Evolutionary conservation across 129 eudicot genomes (phyloP), one percentile per base, ranked within the genome.

Genomic region (Flaveria brownii): DNA sequence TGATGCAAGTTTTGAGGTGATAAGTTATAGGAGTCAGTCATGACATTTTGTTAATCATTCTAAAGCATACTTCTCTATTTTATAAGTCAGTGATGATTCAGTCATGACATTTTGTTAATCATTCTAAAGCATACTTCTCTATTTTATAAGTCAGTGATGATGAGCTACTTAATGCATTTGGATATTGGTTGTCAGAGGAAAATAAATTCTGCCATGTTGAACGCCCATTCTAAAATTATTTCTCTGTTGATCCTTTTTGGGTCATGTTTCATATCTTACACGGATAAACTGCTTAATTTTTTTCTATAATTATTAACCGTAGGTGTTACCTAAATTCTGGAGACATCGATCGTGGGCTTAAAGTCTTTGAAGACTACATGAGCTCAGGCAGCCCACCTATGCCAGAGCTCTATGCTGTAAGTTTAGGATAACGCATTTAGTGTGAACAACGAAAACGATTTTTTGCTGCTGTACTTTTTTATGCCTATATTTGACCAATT

Each of bases 281-380:
- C 12, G 36, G 63, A 46, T 59, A 22, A 69, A 68, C 14, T 42
- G 70, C 23, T 45, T 36, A 42, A 17, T 68, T 41, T 36, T 62
- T 22, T 70, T 68, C 20, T 70, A 9, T 45, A 16, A 80, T 65
- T 42, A 17, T 78, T 2, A 8, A 68, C 73, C 12, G 49, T 78
- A 94, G 98, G 93, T 91, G 97, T 81, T 88, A 91, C 83, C 77
- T 88, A 61, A 86, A 75, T 65, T 72, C 87, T 39, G 97, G 98
- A 22, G 86, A 88, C 70, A 36, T 91, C 56, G 96, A 87, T 66
- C 88, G 96, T 60, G 96, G 97, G 71, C 59, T 61, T 54, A 77
- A 87, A 72, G 59, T 75, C 13, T 94, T 88, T 78, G 96, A 88
- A 49, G 97, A 88, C 50, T 91, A 73, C 86, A 85, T 83, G 86